Evolutionary conservation across 495 filamentous ascomycete species (phyloP), one percentile per base, ranked within the genome.

Genomic region (Trichoderma asperelloides): DNA sequence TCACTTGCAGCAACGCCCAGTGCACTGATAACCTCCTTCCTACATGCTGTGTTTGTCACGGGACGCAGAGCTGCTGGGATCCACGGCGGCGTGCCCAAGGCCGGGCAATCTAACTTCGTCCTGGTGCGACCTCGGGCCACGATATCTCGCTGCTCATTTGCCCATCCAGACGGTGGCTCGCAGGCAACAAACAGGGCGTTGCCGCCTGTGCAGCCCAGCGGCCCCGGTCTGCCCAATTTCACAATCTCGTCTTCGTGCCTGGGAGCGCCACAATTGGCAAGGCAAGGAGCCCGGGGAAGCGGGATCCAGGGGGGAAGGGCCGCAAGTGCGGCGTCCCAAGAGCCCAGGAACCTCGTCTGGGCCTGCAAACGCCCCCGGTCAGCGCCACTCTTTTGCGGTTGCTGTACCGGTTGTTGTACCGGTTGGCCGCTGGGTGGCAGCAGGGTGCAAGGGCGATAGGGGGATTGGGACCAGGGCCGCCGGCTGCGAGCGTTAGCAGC

Each of bases 241-340:
- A 60, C 23, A 23, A 12, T 25, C 27, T 12, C 55, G n/a, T 23
- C 55, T n/a, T 30, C 55, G 28, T 60, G 13, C 55, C 55, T 21
- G 27, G 16, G 16, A 18, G 55, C 13, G 16, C 55, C 55, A 33
- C 55, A 33, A 60, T 60, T 60, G 4, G 15, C 55, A 18, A 30
- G 25, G 27, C 55, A 60, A 27, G 55, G 55, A 37, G 55, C 11
- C 55, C 55, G 55, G 55, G 55, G 55, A 60, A 60, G 55, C 55
- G 55, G 55, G 55, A 60, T 60, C 33, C 55, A 60, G 55, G 55
- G 55, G 55, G 13, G 15, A 25, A 21, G 47, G 47, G 5, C n/a
- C 18, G 47, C 21, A 21, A 51, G n/a, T 3, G n/a, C 21, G 18
- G 47, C 47, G 47, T 23, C 47, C 27, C 27, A 28, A n/a, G n/a